Evolutionary conservation across 2,329 filamentous ascomycete genomes (phyloP), one percentile per base, ranked within the genome.

Genomic region (Cylindrodendrum hubeiense): DNA sequence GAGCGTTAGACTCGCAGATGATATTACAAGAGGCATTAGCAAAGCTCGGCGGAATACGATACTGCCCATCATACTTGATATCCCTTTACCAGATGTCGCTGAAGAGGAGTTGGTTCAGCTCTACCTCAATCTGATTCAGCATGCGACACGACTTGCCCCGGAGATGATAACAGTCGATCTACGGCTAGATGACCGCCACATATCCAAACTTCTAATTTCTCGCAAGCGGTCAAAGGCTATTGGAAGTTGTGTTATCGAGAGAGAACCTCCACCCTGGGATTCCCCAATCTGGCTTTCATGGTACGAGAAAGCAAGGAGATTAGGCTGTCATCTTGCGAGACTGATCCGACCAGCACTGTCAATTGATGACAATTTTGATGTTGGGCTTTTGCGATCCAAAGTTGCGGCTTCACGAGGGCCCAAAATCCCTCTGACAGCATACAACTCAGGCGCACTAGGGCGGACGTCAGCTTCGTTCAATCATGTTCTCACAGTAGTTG

Each of bases 401-500:
- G 80, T 89, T 4, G 79, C 80, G 53, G 77, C 77, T 13, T 74
- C 84, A 4, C 58, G 67, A 12, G 79, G 80, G 6, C 13, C 10
- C 0, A 78, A 78, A 5, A 77, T 89, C 17, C 87, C 89, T 0
- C 63, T 92, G 1, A 87, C 90, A 19, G 85, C 87, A 13, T 92
- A 90, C 78, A 92, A 92, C 69, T 89, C 88, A 0, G 91, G 90
- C 0, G 76, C 80, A 7, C 78, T 87, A 5, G 91, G 91, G 0
- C 85, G 89, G 43, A 84, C 86, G 49, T 93, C 91, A 0, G 86
- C 87, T 28, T 90, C 86, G 66, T 89, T 91, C 77, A 93, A 93
- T 69, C 84, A 84, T 6, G 17, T 15, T 17, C 13, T 37, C 4
- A 37, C 34, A 1, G 10, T 13, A 7, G 34, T 37, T 15, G 17